Evolutionary conservation across 2,329 filamentous ascomycete species (phyloP), one percentile per base, ranked within the genome.

Genomic region (Colletotrichum simmondsii): DNA sequence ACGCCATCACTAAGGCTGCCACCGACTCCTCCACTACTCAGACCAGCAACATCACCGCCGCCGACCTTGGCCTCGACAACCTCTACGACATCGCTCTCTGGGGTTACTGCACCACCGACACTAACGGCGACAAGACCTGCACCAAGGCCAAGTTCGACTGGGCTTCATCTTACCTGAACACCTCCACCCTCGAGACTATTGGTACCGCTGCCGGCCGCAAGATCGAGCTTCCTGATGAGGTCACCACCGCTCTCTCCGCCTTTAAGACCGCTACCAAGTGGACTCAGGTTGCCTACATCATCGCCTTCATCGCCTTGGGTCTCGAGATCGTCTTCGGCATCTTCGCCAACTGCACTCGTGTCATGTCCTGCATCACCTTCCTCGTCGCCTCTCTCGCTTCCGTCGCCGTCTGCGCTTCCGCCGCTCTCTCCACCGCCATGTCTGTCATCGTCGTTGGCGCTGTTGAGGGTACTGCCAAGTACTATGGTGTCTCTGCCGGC

Each of bases 71-170:
- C 67, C 88, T 98, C 72, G 90, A 88, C 78, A 91, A 96, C 80
- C 87, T 91, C 79, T 98, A 98, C 89, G 89, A 93, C 74, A 87
- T 98, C 80, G 91, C 90, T 79, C 88, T 98, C 49, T 97, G 94
- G 93, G 93, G 93, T 80, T 98, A 95, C 89, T 98, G 97, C 89
- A 85, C 87, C 70, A 91, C 89, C 65, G 83, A 87, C 63, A 82
- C 86, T 76, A 88, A 88, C 76, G 86, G 87, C 77, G 86, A 88
- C 75, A 86, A 87, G 75, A 85, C 88, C 77, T 98, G 96, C 89
- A 92, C 91, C 65, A 87, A 91, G 77, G 88, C 92, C 67, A 85
- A 92, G 81, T 92, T 92, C 77, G 87, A 94, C 84, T 99, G 94
- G 91, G 95, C 93, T 78, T 90, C 92, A 82, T 87, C 93, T 77